Evolutionary conservation across 805 yeast genomes (phyloP), one percentile per base, ranked within the genome.

Genomic region (Saturnispora saitoi): DNA sequence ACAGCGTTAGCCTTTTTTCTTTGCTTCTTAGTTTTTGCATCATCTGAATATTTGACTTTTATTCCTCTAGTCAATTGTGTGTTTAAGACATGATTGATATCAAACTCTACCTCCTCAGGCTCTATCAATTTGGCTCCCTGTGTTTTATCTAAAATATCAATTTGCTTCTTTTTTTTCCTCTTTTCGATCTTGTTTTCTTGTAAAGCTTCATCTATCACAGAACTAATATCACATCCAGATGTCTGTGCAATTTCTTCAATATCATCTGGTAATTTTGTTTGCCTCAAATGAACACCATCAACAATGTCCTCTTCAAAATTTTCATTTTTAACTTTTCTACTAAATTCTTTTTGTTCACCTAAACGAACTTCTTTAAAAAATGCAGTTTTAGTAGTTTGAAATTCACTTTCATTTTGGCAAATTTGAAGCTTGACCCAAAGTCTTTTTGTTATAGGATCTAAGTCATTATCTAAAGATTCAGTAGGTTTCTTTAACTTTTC

Each of bases 371-470:
- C 56, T 30, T 56, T 48, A 10, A 56, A 48, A 34, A 53, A 57
- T n/a, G 45, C 44, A 4, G 49, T 52, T 43, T 59, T 65, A 40
- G 53, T 45, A n/a, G 22, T 43, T 26, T 59, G 59, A 51, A 68
- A 67, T 48, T 67, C 64, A 24, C 54, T 53, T 28, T 58, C 56
- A 4, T 54, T 44, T 30, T 54, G 52, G 4, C 62, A 55, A 9
- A 65, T 63, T 50, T 68, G 71, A 47, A 67, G 38, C n/a, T 56
- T 52, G 4, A 66, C 54, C 51, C 60, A 49, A 17, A 61, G 44
- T 15, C 58, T 50, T 30, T 51, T 60, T 2, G 62, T 51, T 2
- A 52, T 40, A 2, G 51, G 19, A 47, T 61, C 62, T 30, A 63
- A 24, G 2, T 51, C 54, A 30, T 57, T 56, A 47, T 67, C 68